Base-by-base conservation (phyloP, 2,329 filamentous ascomycete species). In the Cercospora citrullina region DNA sequence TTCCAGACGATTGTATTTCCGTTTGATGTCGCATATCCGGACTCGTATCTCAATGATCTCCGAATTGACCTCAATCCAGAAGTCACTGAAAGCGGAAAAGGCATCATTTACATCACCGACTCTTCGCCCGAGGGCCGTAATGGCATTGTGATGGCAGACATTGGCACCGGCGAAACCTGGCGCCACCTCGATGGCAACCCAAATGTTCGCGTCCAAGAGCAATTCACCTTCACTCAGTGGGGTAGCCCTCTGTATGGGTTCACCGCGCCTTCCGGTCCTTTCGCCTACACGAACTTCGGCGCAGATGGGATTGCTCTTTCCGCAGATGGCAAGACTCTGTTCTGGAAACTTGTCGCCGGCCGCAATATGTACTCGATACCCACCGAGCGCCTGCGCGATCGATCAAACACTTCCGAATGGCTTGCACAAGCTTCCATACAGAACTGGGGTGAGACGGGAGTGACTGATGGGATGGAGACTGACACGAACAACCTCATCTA, bases 21-120 rank as follows among this genome's bases (percentile, higher is more conserved):
- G 0, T 68, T 77, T 1, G 80, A 75, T 6, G 83, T 85, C 9
- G 83, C 82, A 5, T 83, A 79, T 62, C 69, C 81, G 12, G 82
- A 84, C 70, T 83, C 80, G 16, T 87, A 87, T 69, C 79, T 85
- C 39, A 86, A 86, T 72, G 85, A 86, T 68, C 78, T 86, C 8
- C 82, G 85, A 60, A 84, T 87, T 75, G 84, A 87, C 70, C 78
- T 86, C n/a, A 79, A 80, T 14, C 62, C 80, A 2, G 73, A 74
- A 18, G 36, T 83, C 6, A 82, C 81, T 0, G 68, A 75, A 14
- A 78, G 79, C 2, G 83, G 83, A 3, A 70, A 81, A 30, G 84
- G 84, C 18, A 72, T 86, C 14, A 84, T 83, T 0, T 87, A 87
- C 73, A 85, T 86, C 72, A 86, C 84, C 26, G 85, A 87, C 71